A percentile compares a stretch with the other conserved stretches of the same genome.
Conservation (phyloP, 371 early-diverging fungal species). For the Mucor plumbeus region DNA sequence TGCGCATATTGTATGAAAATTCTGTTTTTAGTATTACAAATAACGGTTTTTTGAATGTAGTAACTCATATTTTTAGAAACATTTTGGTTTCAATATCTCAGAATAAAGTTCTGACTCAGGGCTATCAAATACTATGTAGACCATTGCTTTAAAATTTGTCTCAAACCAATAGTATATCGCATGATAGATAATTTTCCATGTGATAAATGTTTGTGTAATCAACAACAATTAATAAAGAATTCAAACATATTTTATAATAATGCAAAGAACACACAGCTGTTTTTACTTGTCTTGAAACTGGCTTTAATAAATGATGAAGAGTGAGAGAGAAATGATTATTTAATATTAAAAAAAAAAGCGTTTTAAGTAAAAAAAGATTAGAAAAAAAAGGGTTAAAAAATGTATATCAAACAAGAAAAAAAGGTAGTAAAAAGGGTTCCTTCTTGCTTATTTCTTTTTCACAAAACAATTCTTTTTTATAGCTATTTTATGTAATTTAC, state of each 20-base stretch:
- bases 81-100: too few species aligned
- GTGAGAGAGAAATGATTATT: neutral
- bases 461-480: constrained; percentile 3
- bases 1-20: too few species aligned
- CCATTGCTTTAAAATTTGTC: neutral
- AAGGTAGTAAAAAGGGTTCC: constrained; percentile 1
- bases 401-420: neutral
- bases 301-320: neutral
- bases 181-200: neutral
- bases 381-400: neutral
- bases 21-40: too few species aligned
- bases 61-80: too few species aligned
- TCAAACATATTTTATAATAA: neutral
- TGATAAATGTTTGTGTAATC: constrained; percentile 1
- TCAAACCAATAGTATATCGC: too few species aligned
- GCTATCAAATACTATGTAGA: neutral
- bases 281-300: constrained; percentile 1
- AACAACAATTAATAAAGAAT: neutral
- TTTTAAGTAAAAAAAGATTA: constrained; percentile 2
- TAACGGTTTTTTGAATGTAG: too few species aligned
- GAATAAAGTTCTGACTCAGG: neutral
- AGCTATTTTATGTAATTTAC: constrained; percentile 36
- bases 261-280: neutral
- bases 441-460: constrained; percentile 1
- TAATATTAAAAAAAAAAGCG: constrained; percentile 5